A percentile compares a stretch with the other conserved stretches of the same genome.
Conservation (phyloP, 352 stramenopile genomes). For the Globisporangium abappressorium region DNA sequence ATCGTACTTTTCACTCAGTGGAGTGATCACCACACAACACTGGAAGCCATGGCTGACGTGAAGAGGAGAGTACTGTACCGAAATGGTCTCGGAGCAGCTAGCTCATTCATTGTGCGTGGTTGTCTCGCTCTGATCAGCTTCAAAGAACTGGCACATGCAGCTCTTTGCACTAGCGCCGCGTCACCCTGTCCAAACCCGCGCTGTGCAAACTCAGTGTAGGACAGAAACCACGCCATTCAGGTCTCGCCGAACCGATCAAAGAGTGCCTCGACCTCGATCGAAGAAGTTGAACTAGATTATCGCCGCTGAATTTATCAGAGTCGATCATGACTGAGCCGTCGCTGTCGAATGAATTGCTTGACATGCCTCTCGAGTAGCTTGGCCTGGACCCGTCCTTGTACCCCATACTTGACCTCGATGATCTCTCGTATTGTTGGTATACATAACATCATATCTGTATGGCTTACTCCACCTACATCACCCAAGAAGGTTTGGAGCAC, state of each 20-base stretch:
- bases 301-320: slow-evolving; percentile 84
- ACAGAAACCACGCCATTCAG: slow-evolving; percentile 54
- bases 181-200: slow-evolving; percentile 37
- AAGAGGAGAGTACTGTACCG: slow-evolving; percentile 33
- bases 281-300: slow-evolving; percentile 89
- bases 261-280: slow-evolving; percentile 70
- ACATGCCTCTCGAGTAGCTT: slow-evolving; percentile 69
- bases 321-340: slow-evolving; percentile 70
- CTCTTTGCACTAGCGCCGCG: neutral
- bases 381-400: slow-evolving; percentile 58
- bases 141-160: neutral
- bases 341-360: slow-evolving; percentile 72
- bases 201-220: slow-evolving; percentile 70
- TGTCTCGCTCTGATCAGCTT: no score
- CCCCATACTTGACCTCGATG: slow-evolving; percentile 66
- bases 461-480: neutral
- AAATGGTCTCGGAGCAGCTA: no score
- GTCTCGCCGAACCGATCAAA: slow-evolving; percentile 88
- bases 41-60: neutral
- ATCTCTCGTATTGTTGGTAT: slow-evolving; percentile 46
- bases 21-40: neutral
- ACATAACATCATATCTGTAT: slow-evolving; percentile 30
- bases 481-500: neutral
- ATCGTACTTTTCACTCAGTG: no score
- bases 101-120: no score